A percentile compares a stretch with the other conserved stretches of the same genome.
Evolutionary conservation across 2,329 filamentous ascomycete genomes (phyloP).

Genomic region (Diaporthe ampelina): DNA sequence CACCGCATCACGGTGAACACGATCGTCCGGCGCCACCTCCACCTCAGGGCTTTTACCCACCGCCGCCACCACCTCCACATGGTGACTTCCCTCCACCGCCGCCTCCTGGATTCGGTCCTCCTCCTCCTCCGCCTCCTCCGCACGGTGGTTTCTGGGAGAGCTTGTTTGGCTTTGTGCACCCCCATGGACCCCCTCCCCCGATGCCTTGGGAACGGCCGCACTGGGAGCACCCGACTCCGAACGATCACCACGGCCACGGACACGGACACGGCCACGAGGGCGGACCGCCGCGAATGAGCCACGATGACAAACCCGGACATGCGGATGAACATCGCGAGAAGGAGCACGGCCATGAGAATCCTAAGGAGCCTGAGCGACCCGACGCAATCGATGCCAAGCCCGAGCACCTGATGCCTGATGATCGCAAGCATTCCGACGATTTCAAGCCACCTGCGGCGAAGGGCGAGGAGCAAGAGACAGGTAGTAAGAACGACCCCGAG

Average conservation of each 20-base stretch:
- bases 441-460: neutral
- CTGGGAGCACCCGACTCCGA: neutral
- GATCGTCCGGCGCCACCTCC: too few species aligned
- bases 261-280: neutral
- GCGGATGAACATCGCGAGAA: neutral
- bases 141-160: conserved; percentile 33
- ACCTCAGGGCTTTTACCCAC: too few species aligned
- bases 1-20: too few species aligned
- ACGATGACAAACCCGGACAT: neutral
- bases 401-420: neutral
- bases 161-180: conserved; percentile 20
- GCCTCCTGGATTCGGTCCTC: too few species aligned
- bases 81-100: too few species aligned
- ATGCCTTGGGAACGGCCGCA: conserved; percentile 10
- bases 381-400: neutral
- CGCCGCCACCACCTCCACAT: neutral
- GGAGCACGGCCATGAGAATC: neutral
- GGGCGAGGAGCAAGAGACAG: conserved; percentile 1
- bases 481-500: neutral
- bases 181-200: neutral
- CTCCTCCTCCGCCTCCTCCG: conserved; percentile 35
- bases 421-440: conserved; percentile 10
- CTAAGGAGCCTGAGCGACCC: conserved; percentile 6
- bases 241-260: neutral
- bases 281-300: conserved; percentile 4